Conservation (phyloP, 2,329 filamentous ascomycete species). For the Cladosporium oxysporum region DNA sequence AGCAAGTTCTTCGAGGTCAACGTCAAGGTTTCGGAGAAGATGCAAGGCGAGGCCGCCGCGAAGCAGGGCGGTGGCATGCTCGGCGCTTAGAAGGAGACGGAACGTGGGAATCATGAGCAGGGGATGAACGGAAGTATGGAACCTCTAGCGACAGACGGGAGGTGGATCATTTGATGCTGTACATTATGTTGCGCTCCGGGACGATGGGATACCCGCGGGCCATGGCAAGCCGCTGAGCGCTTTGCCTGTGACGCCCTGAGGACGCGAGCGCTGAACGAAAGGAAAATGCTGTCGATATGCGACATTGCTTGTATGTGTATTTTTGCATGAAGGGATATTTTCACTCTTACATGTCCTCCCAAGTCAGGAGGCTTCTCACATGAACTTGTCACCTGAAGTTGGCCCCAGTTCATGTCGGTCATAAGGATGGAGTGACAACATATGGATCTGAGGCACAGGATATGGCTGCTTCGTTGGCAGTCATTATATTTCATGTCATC, state of each 20-base stretch:
- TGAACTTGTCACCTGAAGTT: neutral
- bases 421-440: neutral
- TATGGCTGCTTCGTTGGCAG: neutral
- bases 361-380: neutral
- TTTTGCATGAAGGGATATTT: slow-evolving; percentile 12
- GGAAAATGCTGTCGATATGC: neutral
- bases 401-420: neutral
- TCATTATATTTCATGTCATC: slow-evolving; percentile 3
- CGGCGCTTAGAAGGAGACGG: slow-evolving; percentile 23
- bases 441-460: neutral
- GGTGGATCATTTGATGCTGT: slow-evolving; percentile 20
- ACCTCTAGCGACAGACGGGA: slow-evolving; percentile 6
- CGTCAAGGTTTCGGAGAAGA: slow-evolving; percentile 94
- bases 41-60: slow-evolving; percentile 81
- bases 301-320: slow-evolving; percentile 14
- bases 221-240: neutral
- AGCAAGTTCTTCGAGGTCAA: slow-evolving; percentile 99
- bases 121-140: neutral
- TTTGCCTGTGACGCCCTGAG: neutral
- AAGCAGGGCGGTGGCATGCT: slow-evolving; percentile 56
- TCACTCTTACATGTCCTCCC: neutral
- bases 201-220: neutral
- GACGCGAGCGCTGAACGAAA: neutral
- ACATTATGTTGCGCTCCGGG: slow-evolving; percentile 21
- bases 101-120: neutral